Conservation (phyloP, 805 yeast genomes). For the Lachancea kluyveri region DNA sequence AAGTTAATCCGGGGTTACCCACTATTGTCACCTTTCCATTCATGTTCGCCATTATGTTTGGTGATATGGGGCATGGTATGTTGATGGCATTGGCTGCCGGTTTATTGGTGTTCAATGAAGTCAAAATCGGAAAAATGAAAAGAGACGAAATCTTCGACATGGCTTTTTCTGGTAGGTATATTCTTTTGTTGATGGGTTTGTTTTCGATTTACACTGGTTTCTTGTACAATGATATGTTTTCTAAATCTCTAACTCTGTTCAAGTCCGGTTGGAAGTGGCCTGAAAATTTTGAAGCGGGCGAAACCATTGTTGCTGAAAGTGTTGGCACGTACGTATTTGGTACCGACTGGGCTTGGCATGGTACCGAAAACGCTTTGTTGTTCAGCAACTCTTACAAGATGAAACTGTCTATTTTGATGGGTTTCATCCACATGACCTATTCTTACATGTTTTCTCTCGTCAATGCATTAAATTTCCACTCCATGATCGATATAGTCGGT, state of each 20-base stretch:
- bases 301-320: slow-evolving; percentile 41
- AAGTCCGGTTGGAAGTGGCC: slow-evolving; percentile 70
- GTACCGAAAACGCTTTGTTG: slow-evolving; percentile 64
- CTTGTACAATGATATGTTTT: slow-evolving; percentile 65
- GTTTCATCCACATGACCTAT: slow-evolving; percentile 68
- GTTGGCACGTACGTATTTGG: slow-evolving; percentile 56
- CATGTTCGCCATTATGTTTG: slow-evolving; percentile 81
- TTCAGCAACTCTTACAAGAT: slow-evolving; percentile 71
- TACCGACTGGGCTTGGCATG: slow-evolving; percentile 72
- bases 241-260: slow-evolving; percentile 63
- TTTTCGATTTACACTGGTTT: slow-evolving; percentile 73
- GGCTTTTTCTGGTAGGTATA: slow-evolving; percentile 70
- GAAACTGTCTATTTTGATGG: slow-evolving; percentile 73
- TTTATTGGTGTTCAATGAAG: slow-evolving; percentile 49
- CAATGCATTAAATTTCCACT: slow-evolving; percentile 51
- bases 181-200: slow-evolving; percentile 60
- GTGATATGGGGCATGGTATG: slow-evolving; percentile 77
- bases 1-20: slow-evolving; percentile 70
- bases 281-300: slow-evolving; percentile 42
- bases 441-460: slow-evolving; percentile 63
- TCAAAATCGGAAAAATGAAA: slow-evolving; percentile 44
- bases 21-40: slow-evolving; percentile 73
- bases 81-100: slow-evolving; percentile 52
- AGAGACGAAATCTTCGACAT: slow-evolving; percentile 72
- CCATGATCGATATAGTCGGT: slow-evolving; percentile 61